phyloP scores from a whole-genome alignment of 805 yeast genomes.

The Peterozyma xylosa region DNA sequence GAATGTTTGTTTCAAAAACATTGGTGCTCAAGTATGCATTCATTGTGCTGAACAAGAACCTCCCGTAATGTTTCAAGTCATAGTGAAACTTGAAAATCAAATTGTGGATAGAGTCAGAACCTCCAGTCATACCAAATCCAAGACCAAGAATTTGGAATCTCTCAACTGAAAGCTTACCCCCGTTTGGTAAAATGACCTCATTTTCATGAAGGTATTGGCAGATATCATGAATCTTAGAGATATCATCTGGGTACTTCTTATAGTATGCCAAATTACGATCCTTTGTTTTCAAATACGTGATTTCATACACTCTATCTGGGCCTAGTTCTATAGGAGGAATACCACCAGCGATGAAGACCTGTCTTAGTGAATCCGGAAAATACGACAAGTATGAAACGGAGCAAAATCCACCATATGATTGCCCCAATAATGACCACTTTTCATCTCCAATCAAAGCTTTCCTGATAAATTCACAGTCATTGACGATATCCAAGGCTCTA shows the following conservation, averaged over 20 bases:
- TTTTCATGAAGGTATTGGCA: constrained; percentile 23
- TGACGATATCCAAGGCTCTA: constrained; percentile 46
- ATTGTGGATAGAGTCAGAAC: constrained; percentile 38
- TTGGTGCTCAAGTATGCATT: constrained; percentile 22
- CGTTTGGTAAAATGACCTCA: constrained; percentile 36
- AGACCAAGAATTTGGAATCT: constrained; percentile 49
- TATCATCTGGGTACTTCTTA: constrained; percentile 40
- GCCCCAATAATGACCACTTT: constrained; percentile 49
- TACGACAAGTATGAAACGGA: constrained; percentile 40
- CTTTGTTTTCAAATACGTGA: constrained; percentile 36
- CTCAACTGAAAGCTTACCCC: constrained; percentile 40
- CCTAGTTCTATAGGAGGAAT: constrained; percentile 42
- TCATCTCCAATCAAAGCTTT: constrained; percentile 22
- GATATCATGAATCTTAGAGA: constrained; percentile 27
- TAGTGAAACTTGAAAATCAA: constrained; percentile 31
- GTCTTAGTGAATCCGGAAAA: constrained; percentile 30
- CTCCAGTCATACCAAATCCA: constrained; percentile 42
- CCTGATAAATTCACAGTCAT: constrained; percentile 42
- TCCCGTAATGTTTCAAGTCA: constrained; percentile 28
- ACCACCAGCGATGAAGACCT: constrained; percentile 48
- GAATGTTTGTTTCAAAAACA: constrained; percentile 44
- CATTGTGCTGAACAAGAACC: constrained; percentile 31
- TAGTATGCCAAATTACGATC: constrained; percentile 43
- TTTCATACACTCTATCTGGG: constrained; percentile 40
- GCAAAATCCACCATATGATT: constrained; percentile 51